Evolutionary conservation across 352 stramenopile genomes (phyloP).

Genomic region (Phytophthora citricola): DNA sequence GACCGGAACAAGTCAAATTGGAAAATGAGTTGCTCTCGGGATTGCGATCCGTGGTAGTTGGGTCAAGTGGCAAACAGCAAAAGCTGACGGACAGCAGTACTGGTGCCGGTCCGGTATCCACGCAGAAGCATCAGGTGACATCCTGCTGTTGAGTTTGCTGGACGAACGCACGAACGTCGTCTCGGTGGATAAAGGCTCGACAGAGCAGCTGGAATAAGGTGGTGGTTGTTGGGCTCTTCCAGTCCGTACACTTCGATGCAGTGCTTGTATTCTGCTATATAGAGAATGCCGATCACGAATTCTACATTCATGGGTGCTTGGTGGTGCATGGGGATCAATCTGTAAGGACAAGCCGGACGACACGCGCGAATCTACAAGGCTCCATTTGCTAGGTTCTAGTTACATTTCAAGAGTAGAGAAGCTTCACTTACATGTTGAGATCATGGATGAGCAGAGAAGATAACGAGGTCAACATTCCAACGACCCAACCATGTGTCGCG

Average conservation of each 20-base stretch:
- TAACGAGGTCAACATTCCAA: too few relatives aligned
- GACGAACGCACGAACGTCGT: constrained; percentile 7
- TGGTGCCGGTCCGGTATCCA: background rate
- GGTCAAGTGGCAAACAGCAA: constrained; percentile 20
- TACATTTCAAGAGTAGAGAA: too few relatives aligned
- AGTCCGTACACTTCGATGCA: constrained; percentile 11
- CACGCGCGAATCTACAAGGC: background rate
- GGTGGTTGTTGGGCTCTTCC: background rate
- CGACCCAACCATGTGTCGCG: too few relatives aligned
- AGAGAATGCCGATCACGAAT: constrained; percentile 1
- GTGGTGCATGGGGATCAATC: background rate
- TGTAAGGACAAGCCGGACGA: background rate
- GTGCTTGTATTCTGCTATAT: background rate
- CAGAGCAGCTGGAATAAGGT: constrained; percentile 22
- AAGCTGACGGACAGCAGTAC: constrained; percentile 7
- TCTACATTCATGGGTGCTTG: constrained; percentile 13
- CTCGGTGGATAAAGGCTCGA: constrained; percentile 16
- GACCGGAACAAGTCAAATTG: constrained; percentile 23
- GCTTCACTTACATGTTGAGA: too few relatives aligned
- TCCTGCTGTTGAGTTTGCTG: constrained; percentile 18
- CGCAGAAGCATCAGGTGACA: constrained; percentile 22
- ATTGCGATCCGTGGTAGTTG: constrained; percentile 1
- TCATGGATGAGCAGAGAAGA: background rate
- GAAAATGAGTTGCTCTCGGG: constrained; percentile 12
- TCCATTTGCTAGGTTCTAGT: background rate